Evolutionary conservation across 805 yeast species (phyloP).

Genomic region (Yarrowia keelungensis): DNA sequence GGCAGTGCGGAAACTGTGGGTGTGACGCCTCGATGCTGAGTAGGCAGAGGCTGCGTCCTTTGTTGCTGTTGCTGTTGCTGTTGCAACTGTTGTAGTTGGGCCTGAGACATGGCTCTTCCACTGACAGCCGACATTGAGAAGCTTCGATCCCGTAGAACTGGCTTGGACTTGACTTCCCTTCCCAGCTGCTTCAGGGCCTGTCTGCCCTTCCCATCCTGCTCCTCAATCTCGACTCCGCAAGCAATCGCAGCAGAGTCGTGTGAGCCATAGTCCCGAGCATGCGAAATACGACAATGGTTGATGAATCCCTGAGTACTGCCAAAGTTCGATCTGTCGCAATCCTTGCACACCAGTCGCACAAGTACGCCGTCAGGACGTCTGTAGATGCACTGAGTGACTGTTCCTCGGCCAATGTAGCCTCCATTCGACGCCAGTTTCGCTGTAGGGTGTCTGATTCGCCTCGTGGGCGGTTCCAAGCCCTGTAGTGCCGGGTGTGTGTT

Average conservation of each 20-base stretch:
- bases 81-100: conserved; percentile 2
- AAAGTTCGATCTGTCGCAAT: conserved; percentile 71
- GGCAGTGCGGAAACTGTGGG: conserved; percentile 1
- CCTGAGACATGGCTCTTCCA: neutral
- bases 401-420: conserved; percentile 26
- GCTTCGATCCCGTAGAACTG: neutral
- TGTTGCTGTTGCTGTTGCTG: neutral
- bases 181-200: conserved; percentile 14
- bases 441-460: conserved; percentile 33
- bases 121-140: conserved; percentile 8
- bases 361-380: conserved; percentile 64
- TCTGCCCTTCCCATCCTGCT: conserved; percentile 58
- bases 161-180: neutral
- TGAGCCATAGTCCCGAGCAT: conserved; percentile 69
- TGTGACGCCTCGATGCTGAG: neutral
- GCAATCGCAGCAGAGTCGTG: conserved; percentile 77
- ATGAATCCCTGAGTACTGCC: conserved; percentile 82
- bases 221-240: conserved; percentile 65
- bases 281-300: conserved; percentile 78
- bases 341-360: conserved; percentile 71
- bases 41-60: neutral
- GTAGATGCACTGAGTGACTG: conserved; percentile 42
- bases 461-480: conserved; percentile 10
- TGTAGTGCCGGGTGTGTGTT: conserved; percentile 8
- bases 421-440: conserved; percentile 38